Evolutionary conservation across 1,139 yeast genomes (phyloP).

Genomic region (Blastobotrys petasosporus): DNA sequence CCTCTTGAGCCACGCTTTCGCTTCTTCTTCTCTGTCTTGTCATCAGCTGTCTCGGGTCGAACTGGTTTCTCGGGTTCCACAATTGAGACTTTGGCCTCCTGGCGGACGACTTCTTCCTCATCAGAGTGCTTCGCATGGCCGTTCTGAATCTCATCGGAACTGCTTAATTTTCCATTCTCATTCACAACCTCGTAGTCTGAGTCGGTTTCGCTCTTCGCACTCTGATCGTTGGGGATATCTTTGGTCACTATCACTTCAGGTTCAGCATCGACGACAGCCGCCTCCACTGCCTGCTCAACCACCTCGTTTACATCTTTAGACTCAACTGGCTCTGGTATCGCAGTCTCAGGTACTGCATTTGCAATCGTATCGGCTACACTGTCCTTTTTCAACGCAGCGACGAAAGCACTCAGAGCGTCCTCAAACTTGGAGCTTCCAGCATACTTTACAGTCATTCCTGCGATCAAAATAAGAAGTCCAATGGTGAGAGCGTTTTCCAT

Average conservation of each 20-base stretch:
- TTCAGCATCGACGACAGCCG: too few relatives aligned
- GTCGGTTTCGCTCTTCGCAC: not conserved
- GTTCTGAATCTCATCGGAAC: not conserved
- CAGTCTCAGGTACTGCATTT: too few relatives aligned
- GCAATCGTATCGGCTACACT: too few relatives aligned
- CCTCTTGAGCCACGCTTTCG: slow-evolving; percentile 87
- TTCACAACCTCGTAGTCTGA: not conserved
- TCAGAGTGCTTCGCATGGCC: slow-evolving; percentile 1
- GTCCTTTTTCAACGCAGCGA: too few relatives aligned
- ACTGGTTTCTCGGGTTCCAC: slow-evolving; percentile 17
- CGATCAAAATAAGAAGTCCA: slow-evolving; percentile 30
- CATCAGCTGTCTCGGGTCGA: slow-evolving; percentile 2
- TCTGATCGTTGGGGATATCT: not conserved
- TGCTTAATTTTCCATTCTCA: not conserved
- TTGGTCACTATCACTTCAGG: too few relatives aligned
- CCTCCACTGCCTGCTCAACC: too few relatives aligned
- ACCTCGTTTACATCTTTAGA: too few relatives aligned
- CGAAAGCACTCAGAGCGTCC: too few relatives aligned
- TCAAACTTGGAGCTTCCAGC: too few relatives aligned
- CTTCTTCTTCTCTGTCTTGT: slow-evolving; percentile 35
- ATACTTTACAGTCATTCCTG: slow-evolving; percentile 26
- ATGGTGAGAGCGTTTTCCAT: slow-evolving; percentile 48
- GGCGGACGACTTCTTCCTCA: slow-evolving; percentile 16
- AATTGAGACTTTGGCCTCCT: slow-evolving; percentile 17
- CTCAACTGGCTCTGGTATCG: too few relatives aligned